Evolutionary conservation across 75 land plant genomes (phyloP).

Genomic region (Selaginella tamariscina): DNA sequence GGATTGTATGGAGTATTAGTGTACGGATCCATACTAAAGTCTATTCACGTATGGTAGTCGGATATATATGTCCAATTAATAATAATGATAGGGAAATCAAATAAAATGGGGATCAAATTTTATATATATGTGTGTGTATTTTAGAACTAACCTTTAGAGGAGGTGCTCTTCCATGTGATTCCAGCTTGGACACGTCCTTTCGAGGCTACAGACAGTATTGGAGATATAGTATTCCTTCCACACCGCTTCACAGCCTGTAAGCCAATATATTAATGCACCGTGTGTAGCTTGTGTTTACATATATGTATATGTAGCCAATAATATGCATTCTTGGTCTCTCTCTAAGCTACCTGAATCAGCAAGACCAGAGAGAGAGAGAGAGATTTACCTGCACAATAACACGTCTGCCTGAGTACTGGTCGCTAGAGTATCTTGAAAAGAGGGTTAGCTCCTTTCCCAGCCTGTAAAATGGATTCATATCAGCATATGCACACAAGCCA

Average conservation of each 20-base stretch:
- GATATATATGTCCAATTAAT: no score
- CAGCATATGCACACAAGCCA: neutral
- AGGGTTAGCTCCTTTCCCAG: neutral
- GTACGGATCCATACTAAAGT: no score
- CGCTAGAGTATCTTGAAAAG: neutral
- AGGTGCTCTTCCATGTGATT: slow-evolving; percentile 3
- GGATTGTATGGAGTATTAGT: no score
- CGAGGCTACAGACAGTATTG: neutral
- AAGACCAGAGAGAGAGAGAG: no score
- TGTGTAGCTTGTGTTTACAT: no score
- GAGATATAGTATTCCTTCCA: neutral
- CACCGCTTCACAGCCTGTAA: neutral
- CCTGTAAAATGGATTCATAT: no score
- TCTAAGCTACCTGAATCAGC: neutral
- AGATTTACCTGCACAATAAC: neutral
- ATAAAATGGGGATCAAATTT: no score
- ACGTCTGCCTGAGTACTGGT: neutral
- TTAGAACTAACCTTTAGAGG: neutral
- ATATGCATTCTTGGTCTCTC: neutral
- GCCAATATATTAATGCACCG: no score
- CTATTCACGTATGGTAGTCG: no score
- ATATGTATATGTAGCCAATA: no score
- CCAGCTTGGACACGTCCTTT: neutral
- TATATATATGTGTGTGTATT: no score
- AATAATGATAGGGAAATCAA: no score